A percentile compares a stretch with the other conserved stretches of the same genome.
phyloP scores from a whole-genome alignment of 225 moss, liverwort and hornwort species.

The Asterella californica region DNA sequence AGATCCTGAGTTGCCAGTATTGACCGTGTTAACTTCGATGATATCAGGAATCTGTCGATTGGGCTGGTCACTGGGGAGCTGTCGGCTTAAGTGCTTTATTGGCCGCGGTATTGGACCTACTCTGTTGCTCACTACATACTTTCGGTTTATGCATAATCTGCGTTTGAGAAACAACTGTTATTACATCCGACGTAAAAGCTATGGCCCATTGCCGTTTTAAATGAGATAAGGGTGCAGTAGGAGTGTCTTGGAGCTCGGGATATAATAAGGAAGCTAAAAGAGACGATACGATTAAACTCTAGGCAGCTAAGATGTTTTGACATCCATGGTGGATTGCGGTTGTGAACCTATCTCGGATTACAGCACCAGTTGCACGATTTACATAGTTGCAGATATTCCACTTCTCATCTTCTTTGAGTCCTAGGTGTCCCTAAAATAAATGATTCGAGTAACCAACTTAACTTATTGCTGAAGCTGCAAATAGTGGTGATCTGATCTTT shows the following conservation, averaged over 20 bases:
- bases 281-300: background rate
- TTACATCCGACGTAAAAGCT: background rate
- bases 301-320: background rate
- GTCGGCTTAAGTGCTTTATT: constrained; percentile 55
- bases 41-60: constrained; percentile 65
- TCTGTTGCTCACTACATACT: background rate
- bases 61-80: constrained; percentile 88
- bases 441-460: background rate
- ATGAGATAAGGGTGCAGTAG: background rate
- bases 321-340: background rate
- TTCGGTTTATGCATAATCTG: background rate
- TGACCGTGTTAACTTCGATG: background rate
- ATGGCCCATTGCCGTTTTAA: background rate
- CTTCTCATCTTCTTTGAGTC: background rate
- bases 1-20: background rate
- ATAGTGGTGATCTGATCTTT: background rate
- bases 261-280: background rate
- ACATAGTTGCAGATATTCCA: background rate
- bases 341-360: background rate
- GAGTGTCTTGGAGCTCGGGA: background rate
- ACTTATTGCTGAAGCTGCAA: background rate
- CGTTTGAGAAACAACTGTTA: background rate
- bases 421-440: too few relatives aligned
- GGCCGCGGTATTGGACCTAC: constrained; percentile 37
- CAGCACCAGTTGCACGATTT: background rate